Conservation (phyloP, 1,139 yeast genomes). For the Blastobotrys malaysiensis region DNA sequence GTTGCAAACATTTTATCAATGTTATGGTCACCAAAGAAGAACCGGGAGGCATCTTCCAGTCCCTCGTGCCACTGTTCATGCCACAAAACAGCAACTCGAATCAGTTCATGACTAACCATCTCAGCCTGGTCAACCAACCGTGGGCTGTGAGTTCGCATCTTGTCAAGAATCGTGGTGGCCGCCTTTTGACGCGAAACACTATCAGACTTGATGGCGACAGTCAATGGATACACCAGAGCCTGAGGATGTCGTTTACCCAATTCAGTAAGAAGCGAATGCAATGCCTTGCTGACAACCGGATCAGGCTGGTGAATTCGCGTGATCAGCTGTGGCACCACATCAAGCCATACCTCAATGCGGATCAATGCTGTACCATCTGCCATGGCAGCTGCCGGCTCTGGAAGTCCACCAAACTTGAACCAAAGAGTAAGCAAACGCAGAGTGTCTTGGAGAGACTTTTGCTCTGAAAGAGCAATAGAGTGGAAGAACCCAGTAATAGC, state of each 20-base stretch:
- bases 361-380: conserved; percentile 87
- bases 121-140: conserved; percentile 86
- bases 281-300: conserved; percentile 71
- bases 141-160: conserved; percentile 86
- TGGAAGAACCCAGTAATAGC: conserved; percentile 95
- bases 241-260: conserved; percentile 96
- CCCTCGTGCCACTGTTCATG: conserved; percentile 99
- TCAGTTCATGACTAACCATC: conserved; percentile 85
- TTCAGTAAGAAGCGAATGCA: conserved; percentile 76
- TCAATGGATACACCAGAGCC: conserved; percentile 89
- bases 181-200: conserved; percentile 86
- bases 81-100: conserved; percentile 94
- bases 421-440: conserved; percentile 83
- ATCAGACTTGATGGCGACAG: conserved; percentile 94
- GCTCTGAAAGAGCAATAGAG: conserved; percentile 80
- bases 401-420: conserved; percentile 92
- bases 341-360: conserved; percentile 88
- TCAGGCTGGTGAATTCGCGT: conserved; percentile 96
- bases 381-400: conserved; percentile 89
- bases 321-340: conserved; percentile 90
- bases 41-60: conserved; percentile 89
- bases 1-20: conserved; percentile 93
- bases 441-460: conserved; percentile 89
- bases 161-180: conserved; percentile 84
- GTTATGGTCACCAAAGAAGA: conserved; percentile 91